Percentiles rank a stretch among this genome's conserved stretches.
Evolutionary conservation across 345 rosid species (phyloP).

Genomic region (Jatropha curcas): DNA sequence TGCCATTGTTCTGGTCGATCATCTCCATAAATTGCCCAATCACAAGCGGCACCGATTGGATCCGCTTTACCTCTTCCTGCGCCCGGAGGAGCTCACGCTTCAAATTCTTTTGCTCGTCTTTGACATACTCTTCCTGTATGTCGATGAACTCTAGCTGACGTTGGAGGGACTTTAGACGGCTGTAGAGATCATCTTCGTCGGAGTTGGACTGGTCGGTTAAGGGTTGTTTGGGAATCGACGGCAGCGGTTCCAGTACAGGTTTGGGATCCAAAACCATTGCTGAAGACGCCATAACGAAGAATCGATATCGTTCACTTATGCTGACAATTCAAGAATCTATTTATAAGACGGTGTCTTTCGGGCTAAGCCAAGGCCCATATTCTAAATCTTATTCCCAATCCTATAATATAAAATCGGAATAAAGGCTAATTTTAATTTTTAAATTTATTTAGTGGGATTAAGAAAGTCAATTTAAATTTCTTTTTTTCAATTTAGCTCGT

Average conservation of each 20-base stretch:
- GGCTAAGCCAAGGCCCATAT: no score
- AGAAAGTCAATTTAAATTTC: no score
- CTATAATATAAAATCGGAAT: no score
- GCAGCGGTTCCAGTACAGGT: slow-evolving; percentile 37
- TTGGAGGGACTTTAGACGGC: slow-evolving; percentile 69
- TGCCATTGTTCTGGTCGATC: slow-evolving; percentile 98
- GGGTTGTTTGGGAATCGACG: slow-evolving; percentile 17
- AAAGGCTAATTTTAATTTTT: no score
- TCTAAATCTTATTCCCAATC: no score
- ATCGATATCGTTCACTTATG: no score
- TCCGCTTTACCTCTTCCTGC: slow-evolving; percentile 96
- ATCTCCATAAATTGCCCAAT: slow-evolving; percentile 99
- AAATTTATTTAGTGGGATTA: no score
- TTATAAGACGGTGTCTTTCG: no score
- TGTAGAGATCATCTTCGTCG: slow-evolving; percentile 88
- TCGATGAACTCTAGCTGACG: slow-evolving; percentile 89
- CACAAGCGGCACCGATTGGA: slow-evolving; percentile 92
- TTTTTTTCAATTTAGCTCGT: no score
- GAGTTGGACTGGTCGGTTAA: slow-evolving; percentile 19
- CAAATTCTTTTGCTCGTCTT: slow-evolving; percentile 94
- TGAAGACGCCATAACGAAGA: slow-evolving; percentile 50
- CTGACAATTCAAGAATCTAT: no score
- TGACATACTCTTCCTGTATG: slow-evolving; percentile 92
- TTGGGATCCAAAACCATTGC: slow-evolving; percentile 66
- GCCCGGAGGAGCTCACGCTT: slow-evolving; percentile 87